phyloP scores from a whole-genome alignment of 106 monocot species.

The Dendrobium catenatum region DNA sequence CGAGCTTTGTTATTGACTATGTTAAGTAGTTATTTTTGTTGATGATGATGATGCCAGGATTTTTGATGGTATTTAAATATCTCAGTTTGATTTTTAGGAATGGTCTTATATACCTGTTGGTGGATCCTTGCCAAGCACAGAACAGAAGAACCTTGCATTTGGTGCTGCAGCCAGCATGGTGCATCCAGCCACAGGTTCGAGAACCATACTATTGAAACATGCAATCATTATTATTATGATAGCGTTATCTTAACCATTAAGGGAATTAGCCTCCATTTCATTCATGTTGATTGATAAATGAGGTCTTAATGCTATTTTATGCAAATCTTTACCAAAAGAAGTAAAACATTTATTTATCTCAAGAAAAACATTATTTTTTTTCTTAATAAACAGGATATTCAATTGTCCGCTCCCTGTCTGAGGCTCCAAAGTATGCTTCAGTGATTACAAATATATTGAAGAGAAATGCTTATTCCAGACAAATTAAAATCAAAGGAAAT shows the following conservation, averaged over 20 bases:
- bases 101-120: slow-evolving; percentile 99
- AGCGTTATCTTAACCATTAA: not conserved
- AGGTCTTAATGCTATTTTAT: too few relatives aligned
- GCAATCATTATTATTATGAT: not conserved
- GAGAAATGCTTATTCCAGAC: slow-evolving; percentile 21
- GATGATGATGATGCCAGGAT: not conserved
- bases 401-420: slow-evolving; percentile 88
- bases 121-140: slow-evolving; percentile 93
- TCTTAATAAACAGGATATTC: slow-evolving; percentile 71
- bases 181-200: slow-evolving; percentile 87
- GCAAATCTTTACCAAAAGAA: too few relatives aligned
- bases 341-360: not conserved
- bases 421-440: slow-evolving; percentile 92
- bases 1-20: not conserved
- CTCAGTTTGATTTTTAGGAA: slow-evolving; percentile 43
- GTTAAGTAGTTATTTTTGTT: not conserved
- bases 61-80: not conserved
- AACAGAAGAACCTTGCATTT: slow-evolving; percentile 98
- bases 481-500: slow-evolving; percentile 17
- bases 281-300: too few relatives aligned
- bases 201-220: not conserved
- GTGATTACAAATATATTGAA: slow-evolving; percentile 71
- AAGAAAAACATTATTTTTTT: not conserved
- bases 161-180: slow-evolving; percentile 99
- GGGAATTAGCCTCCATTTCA: not conserved